A percentile compares a stretch with the other conserved stretches of the same genome.
These are phyloP conservation scores for Coemansia sp. DNA, from an alignment of 192 early-diverging fungal genomes.

Conservation along the genomic window DNA sequence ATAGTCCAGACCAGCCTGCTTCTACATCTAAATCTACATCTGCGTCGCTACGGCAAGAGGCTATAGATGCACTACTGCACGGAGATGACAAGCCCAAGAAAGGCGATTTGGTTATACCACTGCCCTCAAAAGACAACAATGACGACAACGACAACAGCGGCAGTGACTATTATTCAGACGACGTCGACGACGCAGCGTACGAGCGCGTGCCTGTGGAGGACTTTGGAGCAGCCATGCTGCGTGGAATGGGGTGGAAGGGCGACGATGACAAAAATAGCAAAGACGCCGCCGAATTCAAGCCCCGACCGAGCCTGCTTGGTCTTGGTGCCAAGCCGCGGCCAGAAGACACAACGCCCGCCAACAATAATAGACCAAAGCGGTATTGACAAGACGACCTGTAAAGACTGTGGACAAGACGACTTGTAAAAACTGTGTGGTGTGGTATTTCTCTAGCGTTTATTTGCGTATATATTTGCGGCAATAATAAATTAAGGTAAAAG, in stretches of 20 bases:
- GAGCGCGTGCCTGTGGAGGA: constrained; percentile 81
- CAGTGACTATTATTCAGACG: too few species aligned
- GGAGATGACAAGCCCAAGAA: neutral
- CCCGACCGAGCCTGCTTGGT: constrained; percentile 72
- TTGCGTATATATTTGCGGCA: too few species aligned
- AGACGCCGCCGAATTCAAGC: constrained; percentile 12
- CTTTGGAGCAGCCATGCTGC: constrained; percentile 81
- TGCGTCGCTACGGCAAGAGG: neutral
- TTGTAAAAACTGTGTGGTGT: too few species aligned
- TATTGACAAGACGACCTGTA: too few species aligned
- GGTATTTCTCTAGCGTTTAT: too few species aligned
- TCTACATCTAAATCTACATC: too few species aligned
- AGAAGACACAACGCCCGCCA: neutral
- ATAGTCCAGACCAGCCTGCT: too few species aligned
- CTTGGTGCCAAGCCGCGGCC: constrained; percentile 72
- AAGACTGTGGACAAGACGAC: too few species aligned
- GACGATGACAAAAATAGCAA: constrained; percentile 14
- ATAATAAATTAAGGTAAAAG: too few species aligned
- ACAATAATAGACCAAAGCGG: neutral
- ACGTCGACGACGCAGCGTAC: constrained; percentile 69
- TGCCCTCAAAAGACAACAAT: neutral
- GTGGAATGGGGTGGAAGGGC: constrained; percentile 89
- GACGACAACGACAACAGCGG: neutral
- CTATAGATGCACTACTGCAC: neutral
- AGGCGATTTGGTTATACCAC: neutral